Percentiles rank a stretch among this genome's conserved stretches.
Conservation (phyloP, 768 basidiomycete genomes). For the Kwoniella dendrophila region DNA sequence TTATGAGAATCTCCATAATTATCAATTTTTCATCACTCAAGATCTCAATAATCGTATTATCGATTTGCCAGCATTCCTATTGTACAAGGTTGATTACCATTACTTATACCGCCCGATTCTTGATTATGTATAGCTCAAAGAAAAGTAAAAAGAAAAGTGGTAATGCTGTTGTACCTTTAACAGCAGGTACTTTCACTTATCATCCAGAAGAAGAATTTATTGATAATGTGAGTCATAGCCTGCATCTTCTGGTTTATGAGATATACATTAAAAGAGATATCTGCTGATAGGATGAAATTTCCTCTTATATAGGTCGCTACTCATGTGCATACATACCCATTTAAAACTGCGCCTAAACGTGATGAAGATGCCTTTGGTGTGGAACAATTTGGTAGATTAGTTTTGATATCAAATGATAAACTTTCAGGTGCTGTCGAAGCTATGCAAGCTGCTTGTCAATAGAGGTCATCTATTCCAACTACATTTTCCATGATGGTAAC, state of each 20-base stretch:
- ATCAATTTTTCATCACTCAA: too few species aligned
- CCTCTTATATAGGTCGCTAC: conserved; percentile 59
- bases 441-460: conserved; percentile 41
- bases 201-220: conserved; percentile 85
- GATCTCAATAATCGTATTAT: too few species aligned
- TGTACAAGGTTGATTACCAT: too few species aligned
- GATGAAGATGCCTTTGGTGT: conserved; percentile 72
- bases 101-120: not conserved
- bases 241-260: not conserved
- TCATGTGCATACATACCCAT: conserved; percentile 63
- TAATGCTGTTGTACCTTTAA: conserved; percentile 31
- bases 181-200: conserved; percentile 66
- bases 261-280: not conserved
- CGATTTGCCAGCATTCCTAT: too few species aligned
- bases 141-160: conserved; percentile 54
- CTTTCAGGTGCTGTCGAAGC: conserved; percentile 30
- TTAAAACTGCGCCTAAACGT: conserved; percentile 63
- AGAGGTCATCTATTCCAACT: too few species aligned
- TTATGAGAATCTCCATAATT: too few species aligned
- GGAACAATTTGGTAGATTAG: conserved; percentile 68
- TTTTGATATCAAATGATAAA: conserved; percentile 58
- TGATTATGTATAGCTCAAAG: not conserved
- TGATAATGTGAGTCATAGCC: conserved; percentile 61
- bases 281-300: not conserved
- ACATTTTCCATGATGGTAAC: too few species aligned